Evolutionary conservation across 2,329 filamentous ascomycete species (phyloP).

Genomic region (Zymoseptoria ardabiliae): DNA sequence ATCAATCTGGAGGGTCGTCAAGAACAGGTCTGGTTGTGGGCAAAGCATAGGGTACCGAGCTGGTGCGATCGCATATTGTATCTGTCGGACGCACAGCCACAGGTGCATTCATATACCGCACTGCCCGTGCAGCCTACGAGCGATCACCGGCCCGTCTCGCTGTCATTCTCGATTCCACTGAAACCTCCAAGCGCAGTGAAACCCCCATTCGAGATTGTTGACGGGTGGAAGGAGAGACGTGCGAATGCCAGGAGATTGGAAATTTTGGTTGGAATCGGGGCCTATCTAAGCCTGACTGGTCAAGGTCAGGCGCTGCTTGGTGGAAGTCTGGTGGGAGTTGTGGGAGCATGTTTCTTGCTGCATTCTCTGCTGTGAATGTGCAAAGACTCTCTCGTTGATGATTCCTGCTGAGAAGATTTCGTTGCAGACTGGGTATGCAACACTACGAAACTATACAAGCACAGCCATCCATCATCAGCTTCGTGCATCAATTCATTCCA

Average conservation of each 20-base stretch:
- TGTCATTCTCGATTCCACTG: conserved; percentile 59
- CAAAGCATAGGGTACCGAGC: conserved; percentile 74
- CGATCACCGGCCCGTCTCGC: conserved; percentile 78
- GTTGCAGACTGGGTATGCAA: neutral
- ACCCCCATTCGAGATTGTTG: conserved; percentile 50
- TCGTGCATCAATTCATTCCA: neutral
- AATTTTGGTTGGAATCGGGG: conserved; percentile 50
- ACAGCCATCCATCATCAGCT: neutral
- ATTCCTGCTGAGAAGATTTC: neutral
- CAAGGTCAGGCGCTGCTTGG: conserved; percentile 37
- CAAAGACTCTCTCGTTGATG: too few species aligned
- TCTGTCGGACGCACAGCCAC: conserved; percentile 40
- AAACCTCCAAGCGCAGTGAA: conserved; percentile 30
- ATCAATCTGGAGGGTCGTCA: conserved; percentile 13
- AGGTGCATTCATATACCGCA: conserved; percentile 58
- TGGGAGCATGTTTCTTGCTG: conserved; percentile 25
- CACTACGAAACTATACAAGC: neutral
- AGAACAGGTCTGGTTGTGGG: conserved; percentile 47
- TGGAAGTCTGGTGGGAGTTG: conserved; percentile 25
- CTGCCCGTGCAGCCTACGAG: conserved; percentile 74
- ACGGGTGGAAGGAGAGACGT: conserved; percentile 49
- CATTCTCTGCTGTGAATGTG: neutral
- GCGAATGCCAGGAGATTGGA: conserved; percentile 52
- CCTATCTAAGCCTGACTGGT: conserved; percentile 46
- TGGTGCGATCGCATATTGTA: conserved; percentile 93